Base-by-base conservation (phyloP, 495 filamentous ascomycete species). In the Aspergillus haitiensis region DNA sequence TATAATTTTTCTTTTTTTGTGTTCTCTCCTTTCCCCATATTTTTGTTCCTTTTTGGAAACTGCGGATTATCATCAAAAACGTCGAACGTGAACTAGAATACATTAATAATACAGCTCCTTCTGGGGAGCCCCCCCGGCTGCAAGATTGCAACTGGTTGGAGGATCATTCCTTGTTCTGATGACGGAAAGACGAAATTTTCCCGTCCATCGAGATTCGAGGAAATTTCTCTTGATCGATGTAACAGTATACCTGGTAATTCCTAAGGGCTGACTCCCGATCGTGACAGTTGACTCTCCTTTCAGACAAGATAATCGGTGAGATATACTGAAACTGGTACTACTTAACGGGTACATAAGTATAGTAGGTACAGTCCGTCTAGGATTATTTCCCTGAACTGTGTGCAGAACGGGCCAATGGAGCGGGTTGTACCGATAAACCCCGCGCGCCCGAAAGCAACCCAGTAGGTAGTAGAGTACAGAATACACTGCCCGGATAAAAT, bases 401-500 rank as follows among this genome's bases (percentile, higher is more conserved):
- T 27, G n/a, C n/a, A n/a, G n/a, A 18, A 9, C 44, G 15, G 44
- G n/a, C 44, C 44, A 47, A 47, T 47, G 44, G n/a, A 47, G 6
- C 34, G 37, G 18, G 18, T 6, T 33, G 10, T 8, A 12, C 15
- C 32, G 15, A 32, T 36, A 21, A 18, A 34, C 16, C 53, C 58
- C 58, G 50, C 58, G 58, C 58, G 45, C 39, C 52, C 39, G 7
- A 36, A 45, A 27, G 21, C 21, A 27, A 27, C 21, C 21, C 3
- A 27, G 21, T 27, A 27, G 21, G 21, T 27, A 27, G 21, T 27
- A 1, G 21, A 27, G n/a, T n/a, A 36, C 55, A 58, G 50, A 11
- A 6, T 33, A 12, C 9, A 18, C 3, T 36, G 60, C 16, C 54
- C 60, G 60, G 60, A 62, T 62, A 62, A 54, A 59, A 60, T 54